Base-by-base conservation (phyloP, 768 basidiomycete genomes). In the Lenzites betulinus region DNA sequence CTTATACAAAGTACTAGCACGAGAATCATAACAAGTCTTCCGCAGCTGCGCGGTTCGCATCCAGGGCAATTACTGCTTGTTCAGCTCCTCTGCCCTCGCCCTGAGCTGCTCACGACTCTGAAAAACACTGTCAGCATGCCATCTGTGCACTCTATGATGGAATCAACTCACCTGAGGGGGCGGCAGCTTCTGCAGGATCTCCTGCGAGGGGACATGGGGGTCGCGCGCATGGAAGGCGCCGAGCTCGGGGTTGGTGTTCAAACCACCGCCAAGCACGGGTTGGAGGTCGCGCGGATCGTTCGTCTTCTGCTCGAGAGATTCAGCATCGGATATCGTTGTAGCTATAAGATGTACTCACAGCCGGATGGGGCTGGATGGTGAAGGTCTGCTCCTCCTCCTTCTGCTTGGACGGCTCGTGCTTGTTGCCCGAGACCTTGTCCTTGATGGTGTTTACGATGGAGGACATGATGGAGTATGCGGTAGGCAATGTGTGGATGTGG, bases 361-460 rank as follows among this genome's bases (percentile, higher is more conserved):
- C 85, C 50, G 86, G 87, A 68, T 87, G 84, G 22, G 87, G 87
- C 58, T 80, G 77, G 66, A 83, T 87, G 49, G 72, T 73, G 71
- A 80, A 86, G 1, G 64, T 67, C 50, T 75, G 79, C 65, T 84
- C 80, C 41, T 59, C 48, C 39, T 68, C 64, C 51, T 20, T 13
- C 28, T 49, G 56, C n/a, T 42, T 22, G 18, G 50, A 41, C 15
- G 46, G n/a, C 38, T 44, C 20, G 52, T 56, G 22, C 47, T 39
- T 51, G 38, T 60, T 48, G 38, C 59, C 54, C 39, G 62, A 51
- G 48, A 56, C 25, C 58, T 65, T 65, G 22, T 63, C 55, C 58
- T 66, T 64, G 63, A 66, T 51, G 48, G 54, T 64, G 59, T 66
- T 59, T 5, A 63, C 23, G 57, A 66, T 8, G 26, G 58, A 61